Conservation (phyloP, 1,284 basidiomycete genomes). For the Hemileia vastatrix region DNA sequence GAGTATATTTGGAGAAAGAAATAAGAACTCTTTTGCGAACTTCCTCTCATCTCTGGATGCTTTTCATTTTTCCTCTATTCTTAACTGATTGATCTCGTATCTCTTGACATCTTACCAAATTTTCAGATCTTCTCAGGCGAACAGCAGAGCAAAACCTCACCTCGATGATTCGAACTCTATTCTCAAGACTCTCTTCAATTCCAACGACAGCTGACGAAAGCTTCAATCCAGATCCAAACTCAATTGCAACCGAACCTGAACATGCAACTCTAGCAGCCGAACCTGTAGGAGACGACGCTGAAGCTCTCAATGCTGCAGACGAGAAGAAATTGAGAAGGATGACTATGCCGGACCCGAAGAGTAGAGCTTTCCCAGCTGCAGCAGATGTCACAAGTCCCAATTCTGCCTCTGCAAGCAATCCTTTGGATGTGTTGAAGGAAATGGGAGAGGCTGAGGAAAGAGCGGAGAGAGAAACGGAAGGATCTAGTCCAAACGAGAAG, state of each 20-base stretch:
- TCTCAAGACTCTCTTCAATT: constrained; percentile 31
- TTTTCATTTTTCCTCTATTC: no score
- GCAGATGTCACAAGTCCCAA: constrained; percentile 18
- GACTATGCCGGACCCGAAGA: constrained; percentile 43
- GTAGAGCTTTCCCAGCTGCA: constrained; percentile 34
- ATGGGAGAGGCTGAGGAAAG: constrained; percentile 32
- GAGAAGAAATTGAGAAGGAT: constrained; percentile 35
- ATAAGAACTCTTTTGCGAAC: no score
- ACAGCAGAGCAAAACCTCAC: constrained; percentile 40
- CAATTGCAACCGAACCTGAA: constrained; percentile 32
- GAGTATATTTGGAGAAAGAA: neutral
- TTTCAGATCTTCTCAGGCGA: constrained; percentile 33
- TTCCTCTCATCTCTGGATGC: no score
- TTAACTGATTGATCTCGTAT: neutral
- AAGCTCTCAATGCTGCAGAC: constrained; percentile 21
- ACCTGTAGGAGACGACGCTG: constrained; percentile 31
- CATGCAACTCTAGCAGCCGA: constrained; percentile 39
- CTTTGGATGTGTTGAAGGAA: constrained; percentile 29
- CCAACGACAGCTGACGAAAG: constrained; percentile 32
- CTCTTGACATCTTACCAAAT: neutral
- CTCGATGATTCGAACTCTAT: constrained; percentile 38
- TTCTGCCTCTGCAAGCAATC: constrained; percentile 19
- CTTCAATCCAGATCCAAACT: constrained; percentile 26
- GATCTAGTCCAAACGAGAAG: neutral
- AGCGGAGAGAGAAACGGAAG: neutral